Conservation (phyloP, 2,329 filamentous ascomycete genomes). For the Fusarium nurragi region DNA sequence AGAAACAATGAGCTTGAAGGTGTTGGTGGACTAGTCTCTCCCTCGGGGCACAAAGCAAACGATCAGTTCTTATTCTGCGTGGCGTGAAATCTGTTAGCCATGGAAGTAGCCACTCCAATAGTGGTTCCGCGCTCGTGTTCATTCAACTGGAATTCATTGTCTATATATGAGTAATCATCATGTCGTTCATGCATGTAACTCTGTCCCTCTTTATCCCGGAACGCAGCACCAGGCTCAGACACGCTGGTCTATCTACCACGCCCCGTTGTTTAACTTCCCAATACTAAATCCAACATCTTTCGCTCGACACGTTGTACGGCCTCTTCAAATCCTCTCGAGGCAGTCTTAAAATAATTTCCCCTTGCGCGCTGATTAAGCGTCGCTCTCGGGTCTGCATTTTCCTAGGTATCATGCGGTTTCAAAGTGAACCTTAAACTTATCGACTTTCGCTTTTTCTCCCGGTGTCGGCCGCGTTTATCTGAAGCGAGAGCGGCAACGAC, state of each 20-base stretch:
- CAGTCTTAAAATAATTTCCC: conserved; percentile 21
- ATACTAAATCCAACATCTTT: conserved; percentile 39
- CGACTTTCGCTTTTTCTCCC: conserved; percentile 31
- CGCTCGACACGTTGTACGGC: conserved; percentile 28
- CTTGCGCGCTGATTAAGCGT: conserved; percentile 13
- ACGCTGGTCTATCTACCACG: conserved; percentile 27
- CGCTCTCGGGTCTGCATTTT: conserved; percentile 27
- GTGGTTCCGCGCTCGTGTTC: not conserved
- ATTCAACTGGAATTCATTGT: conserved; percentile 32
- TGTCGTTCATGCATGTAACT: conserved; percentile 37
- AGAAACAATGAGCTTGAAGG: no score
- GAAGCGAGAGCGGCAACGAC: conserved; percentile 92
- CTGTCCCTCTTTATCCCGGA: conserved; percentile 27
- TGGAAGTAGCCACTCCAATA: not conserved
- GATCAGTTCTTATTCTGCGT: no score
- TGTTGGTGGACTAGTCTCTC: no score
- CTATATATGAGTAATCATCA: conserved; percentile 39
- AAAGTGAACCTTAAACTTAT: conserved; percentile 40
- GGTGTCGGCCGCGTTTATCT: conserved; percentile 54
- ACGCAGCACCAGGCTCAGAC: conserved; percentile 30
- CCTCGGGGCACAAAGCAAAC: no score
- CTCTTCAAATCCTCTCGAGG: conserved; percentile 20
- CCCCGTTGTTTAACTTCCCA: conserved; percentile 27
- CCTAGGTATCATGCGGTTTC: conserved; percentile 44
- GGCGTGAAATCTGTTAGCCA: no score